Conservation (phyloP, 2,329 filamentous ascomycete genomes). For the Pestalotiopsis sp. region DNA sequence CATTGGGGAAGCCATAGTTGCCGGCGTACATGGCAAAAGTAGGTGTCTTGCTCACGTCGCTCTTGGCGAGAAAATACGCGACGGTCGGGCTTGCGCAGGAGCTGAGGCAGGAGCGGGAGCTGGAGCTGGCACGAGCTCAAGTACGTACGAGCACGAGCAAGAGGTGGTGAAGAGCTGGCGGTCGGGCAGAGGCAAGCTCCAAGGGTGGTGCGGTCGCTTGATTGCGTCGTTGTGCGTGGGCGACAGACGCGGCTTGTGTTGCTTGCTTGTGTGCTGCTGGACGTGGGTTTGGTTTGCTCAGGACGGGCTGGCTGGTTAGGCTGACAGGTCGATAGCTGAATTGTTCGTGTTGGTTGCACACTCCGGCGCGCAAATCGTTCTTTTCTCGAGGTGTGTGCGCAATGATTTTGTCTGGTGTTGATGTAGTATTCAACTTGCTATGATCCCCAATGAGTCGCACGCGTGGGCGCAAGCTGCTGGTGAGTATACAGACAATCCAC, state of each 20-base stretch:
- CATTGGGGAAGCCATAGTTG: constrained; percentile 58
- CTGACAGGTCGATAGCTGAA: constrained; percentile 2
- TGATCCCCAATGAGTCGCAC: too few species aligned
- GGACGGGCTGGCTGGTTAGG: background rate
- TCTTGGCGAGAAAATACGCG: constrained; percentile 3
- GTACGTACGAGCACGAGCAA: background rate
- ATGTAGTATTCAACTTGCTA: background rate
- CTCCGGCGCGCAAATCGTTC: background rate
- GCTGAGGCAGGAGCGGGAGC: background rate
- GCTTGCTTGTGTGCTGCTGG: constrained; percentile 2
- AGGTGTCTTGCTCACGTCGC: constrained; percentile 19
- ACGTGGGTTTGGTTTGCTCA: constrained; percentile 10
- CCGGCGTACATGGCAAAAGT: constrained; percentile 53
- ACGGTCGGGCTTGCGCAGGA: background rate
- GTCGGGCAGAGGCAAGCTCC: background rate
- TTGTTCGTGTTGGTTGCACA: constrained; percentile 1
- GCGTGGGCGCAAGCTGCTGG: too few species aligned
- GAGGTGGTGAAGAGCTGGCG: background rate
- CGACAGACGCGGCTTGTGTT: background rate
- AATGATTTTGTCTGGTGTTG: background rate
- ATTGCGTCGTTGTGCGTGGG: constrained; percentile 3
- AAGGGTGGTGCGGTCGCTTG: background rate
- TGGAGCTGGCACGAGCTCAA: background rate
- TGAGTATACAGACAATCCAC: too few species aligned
- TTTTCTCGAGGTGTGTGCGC: constrained; percentile 9